Evolutionary conservation across 208 protist species (phyloP).

Genomic region (Spironucleus salmonicida): DNA sequence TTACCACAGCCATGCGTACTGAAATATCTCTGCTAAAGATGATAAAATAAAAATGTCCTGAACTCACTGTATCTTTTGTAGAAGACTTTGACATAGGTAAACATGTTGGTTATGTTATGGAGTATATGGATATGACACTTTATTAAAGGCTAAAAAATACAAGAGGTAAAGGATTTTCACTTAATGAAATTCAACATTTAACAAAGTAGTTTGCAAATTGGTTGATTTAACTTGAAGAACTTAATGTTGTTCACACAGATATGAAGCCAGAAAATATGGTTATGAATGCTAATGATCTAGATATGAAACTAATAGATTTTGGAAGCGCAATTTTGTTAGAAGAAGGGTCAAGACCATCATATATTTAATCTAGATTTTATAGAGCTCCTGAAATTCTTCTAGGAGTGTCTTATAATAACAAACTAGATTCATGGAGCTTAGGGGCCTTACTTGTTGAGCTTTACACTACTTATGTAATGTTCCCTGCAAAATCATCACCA

Average conservation of each 20-base stretch:
- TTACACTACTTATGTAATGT: too few relatives aligned
- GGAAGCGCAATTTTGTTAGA: too few relatives aligned
- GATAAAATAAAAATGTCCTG: background rate
- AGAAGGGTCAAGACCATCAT: too few relatives aligned
- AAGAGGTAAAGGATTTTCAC: background rate
- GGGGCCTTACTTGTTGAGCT: too few relatives aligned
- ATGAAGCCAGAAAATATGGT: conserved; percentile 26
- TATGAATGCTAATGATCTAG: too few relatives aligned
- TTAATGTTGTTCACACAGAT: conserved; percentile 8
- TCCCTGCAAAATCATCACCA: too few relatives aligned
- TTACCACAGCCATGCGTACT: too few relatives aligned
- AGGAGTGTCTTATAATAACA: too few relatives aligned
- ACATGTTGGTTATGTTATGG: background rate
- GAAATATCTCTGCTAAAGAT: background rate
- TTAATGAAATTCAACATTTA: background rate
- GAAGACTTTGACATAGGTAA: background rate
- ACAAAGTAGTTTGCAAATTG: background rate
- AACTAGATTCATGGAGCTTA: too few relatives aligned
- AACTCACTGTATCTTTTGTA: background rate
- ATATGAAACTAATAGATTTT: too few relatives aligned
- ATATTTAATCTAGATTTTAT: too few relatives aligned
- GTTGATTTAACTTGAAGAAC: background rate
- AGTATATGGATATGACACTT: background rate
- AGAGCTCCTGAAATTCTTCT: too few relatives aligned
- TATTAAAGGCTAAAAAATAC: background rate